A percentile compares a stretch with the other conserved stretches of the same genome.
Conservation (phyloP, 1,284 basidiomycete genomes). For the Ganoderma leucocontextum region DNA sequence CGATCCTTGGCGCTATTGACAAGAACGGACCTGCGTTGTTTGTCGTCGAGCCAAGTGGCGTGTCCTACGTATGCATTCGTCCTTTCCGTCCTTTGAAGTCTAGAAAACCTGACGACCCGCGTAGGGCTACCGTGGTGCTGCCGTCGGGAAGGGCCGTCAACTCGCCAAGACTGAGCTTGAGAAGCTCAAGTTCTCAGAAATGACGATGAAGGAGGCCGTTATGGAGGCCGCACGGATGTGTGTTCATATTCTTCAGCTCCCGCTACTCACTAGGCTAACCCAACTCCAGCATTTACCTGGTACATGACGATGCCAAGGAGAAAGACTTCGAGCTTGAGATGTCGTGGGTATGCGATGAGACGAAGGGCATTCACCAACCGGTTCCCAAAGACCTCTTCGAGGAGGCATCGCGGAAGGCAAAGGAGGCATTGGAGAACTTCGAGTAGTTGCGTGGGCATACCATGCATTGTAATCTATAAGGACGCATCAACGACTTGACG, state of each 20-base stretch:
- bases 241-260: slow-evolving; percentile 42
- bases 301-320: slow-evolving; percentile 98
- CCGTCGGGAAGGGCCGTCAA: slow-evolving; percentile 96
- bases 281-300: slow-evolving; percentile 86
- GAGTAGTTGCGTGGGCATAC: slow-evolving; percentile 58
- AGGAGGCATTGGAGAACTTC: slow-evolving; percentile 89
- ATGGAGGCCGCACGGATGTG: slow-evolving; percentile 95
- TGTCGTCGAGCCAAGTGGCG: slow-evolving; percentile 95
- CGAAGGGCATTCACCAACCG: slow-evolving; percentile 79
- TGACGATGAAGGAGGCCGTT: slow-evolving; percentile 88
- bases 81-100: not conserved
- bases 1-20: slow-evolving; percentile 92
- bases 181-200: slow-evolving; percentile 87
- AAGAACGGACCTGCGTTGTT: slow-evolving; percentile 89
- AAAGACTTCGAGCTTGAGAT: slow-evolving; percentile 98
- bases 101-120: slow-evolving; percentile 4
- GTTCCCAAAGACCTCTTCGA: slow-evolving; percentile 88
- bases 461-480: slow-evolving; percentile 34
- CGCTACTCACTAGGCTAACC: not conserved
- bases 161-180: slow-evolving; percentile 98
- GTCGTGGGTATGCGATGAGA: slow-evolving; percentile 95
- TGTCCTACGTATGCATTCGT: slow-evolving; percentile 72
- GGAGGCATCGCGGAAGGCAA: slow-evolving; percentile 91
- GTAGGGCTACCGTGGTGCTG: slow-evolving; percentile 92
- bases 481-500: slow-evolving; percentile 26